These are phyloP conservation scores for Zasmidium cellare DNA, from an alignment of 2,329 filamentous ascomycete species.

Conservation along the genomic window DNA sequence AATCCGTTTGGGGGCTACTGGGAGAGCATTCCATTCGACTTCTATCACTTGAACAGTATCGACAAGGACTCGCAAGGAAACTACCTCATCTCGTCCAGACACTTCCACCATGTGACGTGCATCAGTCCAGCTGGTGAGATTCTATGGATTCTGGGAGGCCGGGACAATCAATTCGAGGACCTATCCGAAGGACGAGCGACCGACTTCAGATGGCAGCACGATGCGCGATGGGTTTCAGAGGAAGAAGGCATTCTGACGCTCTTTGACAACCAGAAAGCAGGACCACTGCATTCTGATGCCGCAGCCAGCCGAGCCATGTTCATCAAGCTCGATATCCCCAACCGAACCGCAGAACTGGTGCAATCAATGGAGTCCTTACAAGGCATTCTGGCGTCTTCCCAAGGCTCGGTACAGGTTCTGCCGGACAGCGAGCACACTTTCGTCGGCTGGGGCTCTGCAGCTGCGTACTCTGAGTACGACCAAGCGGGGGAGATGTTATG, in stretches of 20 bases:
- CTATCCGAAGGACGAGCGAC: slow-evolving; percentile 45
- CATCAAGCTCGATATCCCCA: slow-evolving; percentile 36
- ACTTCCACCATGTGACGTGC: slow-evolving; percentile 46
- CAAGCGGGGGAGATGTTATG: slow-evolving; percentile 42
- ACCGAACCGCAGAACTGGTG: slow-evolving; percentile 47
- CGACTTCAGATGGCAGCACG: slow-evolving; percentile 54
- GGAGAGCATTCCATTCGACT: slow-evolving; percentile 40
- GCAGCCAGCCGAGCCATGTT: slow-evolving; percentile 43
- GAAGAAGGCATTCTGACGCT: slow-evolving; percentile 32
- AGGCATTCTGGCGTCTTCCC: slow-evolving; percentile 47
- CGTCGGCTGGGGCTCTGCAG: slow-evolving; percentile 58
- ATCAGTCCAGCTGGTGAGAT: slow-evolving; percentile 46
- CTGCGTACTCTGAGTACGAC: slow-evolving; percentile 51
- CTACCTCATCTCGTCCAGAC: slow-evolving; percentile 50
- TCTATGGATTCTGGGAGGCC: slow-evolving; percentile 55
- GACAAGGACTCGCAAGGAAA: slow-evolving; percentile 50
- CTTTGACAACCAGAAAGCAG: slow-evolving; percentile 55
- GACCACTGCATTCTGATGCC: slow-evolving; percentile 41
- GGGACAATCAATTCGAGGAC: slow-evolving; percentile 45
- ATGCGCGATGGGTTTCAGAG: slow-evolving; percentile 48
- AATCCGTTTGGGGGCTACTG: slow-evolving; percentile 42
- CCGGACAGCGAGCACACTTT: slow-evolving; percentile 47
- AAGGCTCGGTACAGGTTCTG: slow-evolving; percentile 55
- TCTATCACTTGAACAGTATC: slow-evolving; percentile 57
- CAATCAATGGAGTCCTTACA: slow-evolving; percentile 45